phyloP scores from a whole-genome alignment of 495 filamentous ascomycete genomes.

The Trypethelium eluteriae region DNA sequence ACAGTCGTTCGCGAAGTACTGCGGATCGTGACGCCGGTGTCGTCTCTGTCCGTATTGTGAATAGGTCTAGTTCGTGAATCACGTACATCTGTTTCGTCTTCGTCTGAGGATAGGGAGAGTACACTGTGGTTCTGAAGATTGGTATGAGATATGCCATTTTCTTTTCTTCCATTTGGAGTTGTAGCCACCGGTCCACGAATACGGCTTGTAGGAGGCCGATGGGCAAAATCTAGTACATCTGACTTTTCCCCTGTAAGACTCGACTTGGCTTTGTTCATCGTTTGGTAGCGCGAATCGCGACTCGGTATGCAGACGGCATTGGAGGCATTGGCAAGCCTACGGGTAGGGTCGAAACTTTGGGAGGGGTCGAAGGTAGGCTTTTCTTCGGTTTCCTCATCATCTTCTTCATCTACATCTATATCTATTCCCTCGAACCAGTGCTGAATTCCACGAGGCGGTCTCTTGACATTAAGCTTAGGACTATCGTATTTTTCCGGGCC shows the following conservation, averaged over 20 bases:
- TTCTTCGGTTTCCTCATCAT: slow-evolving; percentile 15
- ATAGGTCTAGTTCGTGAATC: not conserved
- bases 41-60: not conserved
- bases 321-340: not conserved
- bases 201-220: not conserved
- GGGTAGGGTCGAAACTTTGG: slow-evolving; percentile 5
- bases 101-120: slow-evolving; percentile 12
- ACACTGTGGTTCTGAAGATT: slow-evolving; percentile 13
- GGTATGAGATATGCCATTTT: not conserved
- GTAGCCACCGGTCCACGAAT: not conserved
- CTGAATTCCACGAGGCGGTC: slow-evolving; percentile 37
- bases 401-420: slow-evolving; percentile 33
- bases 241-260: not conserved
- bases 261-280: not conserved
- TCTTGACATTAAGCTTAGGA: slow-evolving; percentile 34
- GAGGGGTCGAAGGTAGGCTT: not conserved
- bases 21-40: not conserved
- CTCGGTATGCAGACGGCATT: not conserved
- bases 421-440: slow-evolving; percentile 40
- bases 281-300: not conserved
- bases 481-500: slow-evolving; percentile 32
- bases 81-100: slow-evolving; percentile 5
- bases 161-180: not conserved
- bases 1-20: not conserved
- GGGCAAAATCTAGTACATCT: not conserved